phyloP scores from a whole-genome alignment of 1,284 basidiomycete species.

The Veloporphyrellus conicus region DNA sequence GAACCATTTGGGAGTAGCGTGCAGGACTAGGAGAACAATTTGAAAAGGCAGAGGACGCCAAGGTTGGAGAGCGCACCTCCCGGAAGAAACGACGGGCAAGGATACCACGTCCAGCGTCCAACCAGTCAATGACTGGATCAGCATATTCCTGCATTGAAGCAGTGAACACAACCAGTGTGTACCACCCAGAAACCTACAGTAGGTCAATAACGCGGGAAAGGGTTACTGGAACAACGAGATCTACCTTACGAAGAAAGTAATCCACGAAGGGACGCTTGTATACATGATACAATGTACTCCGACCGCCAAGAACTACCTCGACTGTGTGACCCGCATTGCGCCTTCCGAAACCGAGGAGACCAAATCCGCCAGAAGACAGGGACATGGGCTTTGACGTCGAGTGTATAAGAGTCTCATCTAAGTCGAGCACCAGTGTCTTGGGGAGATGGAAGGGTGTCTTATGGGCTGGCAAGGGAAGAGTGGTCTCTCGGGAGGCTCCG shows the following conservation, averaged over 20 bases:
- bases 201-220: slow-evolving; percentile 8
- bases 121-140: slow-evolving; percentile 99
- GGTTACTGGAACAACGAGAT: background rate
- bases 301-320: slow-evolving; percentile 89
- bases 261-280: slow-evolving; percentile 98
- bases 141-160: slow-evolving; percentile 99
- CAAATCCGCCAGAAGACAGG: slow-evolving; percentile 45
- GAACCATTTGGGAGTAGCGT: slow-evolving; percentile 87
- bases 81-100: slow-evolving; percentile 87
- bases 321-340: slow-evolving; percentile 81
- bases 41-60: background rate
- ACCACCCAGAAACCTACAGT: slow-evolving; percentile 90
- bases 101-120: slow-evolving; percentile 91
- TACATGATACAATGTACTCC: slow-evolving; percentile 93
- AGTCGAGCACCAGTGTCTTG: slow-evolving; percentile 92
- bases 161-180: slow-evolving; percentile 97
- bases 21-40: slow-evolving; percentile 62
- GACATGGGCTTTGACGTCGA: slow-evolving; percentile 82
- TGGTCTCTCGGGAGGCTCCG: slow-evolving; percentile 40
- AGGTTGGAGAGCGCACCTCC: slow-evolving; percentile 56
- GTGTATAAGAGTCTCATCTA: slow-evolving; percentile 98
- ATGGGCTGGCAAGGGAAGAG: slow-evolving; percentile 47
- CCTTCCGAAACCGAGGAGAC: slow-evolving; percentile 60
- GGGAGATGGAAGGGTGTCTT: slow-evolving; percentile 73
- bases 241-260: slow-evolving; percentile 89